A percentile compares a stretch with the other conserved stretches of the same genome.
phyloP scores from a whole-genome alignment of 23 red algal species.

The Chondrus crispus region DNA sequence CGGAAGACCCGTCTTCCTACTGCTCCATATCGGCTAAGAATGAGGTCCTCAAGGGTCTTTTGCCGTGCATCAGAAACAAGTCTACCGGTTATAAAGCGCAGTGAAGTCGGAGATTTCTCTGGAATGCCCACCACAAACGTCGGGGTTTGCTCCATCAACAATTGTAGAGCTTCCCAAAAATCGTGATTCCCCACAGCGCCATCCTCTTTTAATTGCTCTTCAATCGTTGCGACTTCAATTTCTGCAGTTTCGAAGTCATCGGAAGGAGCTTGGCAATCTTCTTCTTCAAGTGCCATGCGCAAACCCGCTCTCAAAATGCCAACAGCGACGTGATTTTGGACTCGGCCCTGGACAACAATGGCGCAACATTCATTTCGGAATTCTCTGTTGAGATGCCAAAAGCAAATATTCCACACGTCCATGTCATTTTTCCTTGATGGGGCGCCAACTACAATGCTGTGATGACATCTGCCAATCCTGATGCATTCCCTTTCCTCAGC shows the following conservation, averaged over 20 bases:
- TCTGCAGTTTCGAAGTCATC: constrained; percentile 53
- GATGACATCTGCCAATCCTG: constrained; percentile 22
- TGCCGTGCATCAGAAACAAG: constrained; percentile 20
- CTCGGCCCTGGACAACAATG: not conserved
- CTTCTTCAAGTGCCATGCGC: constrained; percentile 20
- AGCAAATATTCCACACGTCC: constrained; percentile 42
- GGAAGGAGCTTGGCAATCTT: constrained; percentile 41
- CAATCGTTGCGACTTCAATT: constrained; percentile 21
- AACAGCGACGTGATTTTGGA: constrained; percentile 1
- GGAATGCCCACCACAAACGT: constrained; percentile 36
- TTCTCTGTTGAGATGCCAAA: constrained; percentile 51
- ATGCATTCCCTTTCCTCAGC: not conserved
- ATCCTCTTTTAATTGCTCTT: constrained; percentile 20
- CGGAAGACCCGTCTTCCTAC: constrained; percentile 33
- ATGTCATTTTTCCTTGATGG: constrained; percentile 33
- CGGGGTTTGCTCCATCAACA: constrained; percentile 17
- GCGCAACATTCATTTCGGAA: constrained; percentile 50
- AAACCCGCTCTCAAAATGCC: constrained; percentile 34
- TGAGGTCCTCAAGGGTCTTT: constrained; percentile 41
- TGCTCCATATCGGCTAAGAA: constrained; percentile 1
- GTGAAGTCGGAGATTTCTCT: not conserved
- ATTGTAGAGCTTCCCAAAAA: constrained; percentile 45
- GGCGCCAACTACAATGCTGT: not conserved
- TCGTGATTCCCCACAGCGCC: not conserved
- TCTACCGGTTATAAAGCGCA: constrained; percentile 47